These are phyloP conservation scores for Fusarium transvaalense DNA, from an alignment of 2,329 filamentous ascomycete genomes.

Conservation along the genomic window DNA sequence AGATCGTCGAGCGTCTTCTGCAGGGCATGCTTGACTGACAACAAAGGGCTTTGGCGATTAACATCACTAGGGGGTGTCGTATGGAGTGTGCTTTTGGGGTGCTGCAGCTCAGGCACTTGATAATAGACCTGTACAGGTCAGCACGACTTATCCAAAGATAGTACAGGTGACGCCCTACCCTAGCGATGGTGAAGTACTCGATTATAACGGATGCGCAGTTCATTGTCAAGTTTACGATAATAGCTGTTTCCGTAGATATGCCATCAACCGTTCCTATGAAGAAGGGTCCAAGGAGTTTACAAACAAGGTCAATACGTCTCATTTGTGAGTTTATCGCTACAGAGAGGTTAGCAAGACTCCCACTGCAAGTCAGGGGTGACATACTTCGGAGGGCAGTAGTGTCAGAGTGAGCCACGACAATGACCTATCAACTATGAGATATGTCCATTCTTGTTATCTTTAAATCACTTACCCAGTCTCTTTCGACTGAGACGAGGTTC, in stretches of 20 bases:
- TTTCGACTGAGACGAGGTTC: constrained; percentile 77
- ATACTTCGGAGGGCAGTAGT: constrained; percentile 37
- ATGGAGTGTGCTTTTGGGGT: constrained; percentile 32
- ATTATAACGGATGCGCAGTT: constrained; percentile 61
- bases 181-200: constrained; percentile 66
- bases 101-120: constrained; percentile 47
- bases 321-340: constrained; percentile 67
- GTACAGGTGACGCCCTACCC: neutral
- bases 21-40: constrained; percentile 7
- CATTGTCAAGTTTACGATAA: constrained; percentile 63
- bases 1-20: constrained; percentile 37
- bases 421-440: constrained; percentile 42
- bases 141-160: neutral
- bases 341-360: neutral
- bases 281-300: constrained; percentile 69
- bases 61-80: constrained; percentile 1
- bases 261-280: constrained; percentile 66
- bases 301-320: constrained; percentile 71
- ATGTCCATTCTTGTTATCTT: neutral
- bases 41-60: neutral
- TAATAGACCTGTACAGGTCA: constrained; percentile 44
- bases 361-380: neutral
- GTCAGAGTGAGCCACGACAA: constrained; percentile 46
- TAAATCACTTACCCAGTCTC: constrained; percentile 71
- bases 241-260: constrained; percentile 61